phyloP scores from a whole-genome alignment of 177 flowering plant genomes.

The Vitis hybrid region DNA sequence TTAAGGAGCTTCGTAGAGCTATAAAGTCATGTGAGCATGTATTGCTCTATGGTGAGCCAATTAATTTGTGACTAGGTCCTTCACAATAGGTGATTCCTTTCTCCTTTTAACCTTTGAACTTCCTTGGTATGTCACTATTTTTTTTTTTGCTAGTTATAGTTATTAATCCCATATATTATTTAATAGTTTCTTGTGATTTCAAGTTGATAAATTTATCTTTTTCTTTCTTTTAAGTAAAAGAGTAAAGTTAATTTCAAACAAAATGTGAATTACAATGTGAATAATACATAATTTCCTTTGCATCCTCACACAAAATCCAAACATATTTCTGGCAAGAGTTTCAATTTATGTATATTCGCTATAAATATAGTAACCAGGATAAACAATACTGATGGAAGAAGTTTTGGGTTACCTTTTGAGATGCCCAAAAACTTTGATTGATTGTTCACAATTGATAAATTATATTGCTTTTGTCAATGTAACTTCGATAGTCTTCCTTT shows the following conservation, averaged over 20 bases:
- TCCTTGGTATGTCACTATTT: background rate
- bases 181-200: background rate
- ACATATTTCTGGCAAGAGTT: too few relatives aligned
- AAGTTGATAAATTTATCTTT: background rate
- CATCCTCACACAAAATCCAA: too few relatives aligned
- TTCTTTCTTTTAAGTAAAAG: background rate
- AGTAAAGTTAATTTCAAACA: background rate
- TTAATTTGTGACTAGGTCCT: conserved; percentile 62
- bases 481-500: too few relatives aligned
- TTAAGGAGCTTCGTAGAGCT: conserved; percentile 83
- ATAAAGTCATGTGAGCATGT: conserved; percentile 74
- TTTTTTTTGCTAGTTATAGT: background rate
- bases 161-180: background rate
- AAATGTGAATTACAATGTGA: background rate
- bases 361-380: too few relatives aligned
- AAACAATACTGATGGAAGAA: too few relatives aligned
- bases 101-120: background rate
- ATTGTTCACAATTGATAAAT: too few relatives aligned
- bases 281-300: too few relatives aligned
- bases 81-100: conserved; percentile 63
- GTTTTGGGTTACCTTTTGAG: too few relatives aligned
- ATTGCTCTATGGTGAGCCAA: conserved; percentile 54
- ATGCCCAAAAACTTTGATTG: too few relatives aligned
- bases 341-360: too few relatives aligned
- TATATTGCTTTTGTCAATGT: too few relatives aligned